Evolutionary conservation across 257 asterid species (phyloP).

Genomic region (Solanum sejunctum): DNA sequence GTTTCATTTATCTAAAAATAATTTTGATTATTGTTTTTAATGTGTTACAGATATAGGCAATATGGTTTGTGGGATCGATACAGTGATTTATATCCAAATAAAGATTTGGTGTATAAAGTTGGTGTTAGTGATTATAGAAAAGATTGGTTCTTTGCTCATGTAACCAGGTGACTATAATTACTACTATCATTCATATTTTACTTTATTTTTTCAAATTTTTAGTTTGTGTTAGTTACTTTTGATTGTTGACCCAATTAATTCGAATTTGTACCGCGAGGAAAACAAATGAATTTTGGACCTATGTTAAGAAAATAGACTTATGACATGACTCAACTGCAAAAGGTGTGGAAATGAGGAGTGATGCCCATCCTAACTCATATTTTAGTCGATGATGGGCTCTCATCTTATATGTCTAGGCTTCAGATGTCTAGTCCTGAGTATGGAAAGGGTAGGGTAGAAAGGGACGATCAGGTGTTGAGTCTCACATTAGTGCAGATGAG

Average conservation of each 20-base stretch:
- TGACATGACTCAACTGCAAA: neutral
- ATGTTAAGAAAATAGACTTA: neutral
- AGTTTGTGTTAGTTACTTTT: neutral
- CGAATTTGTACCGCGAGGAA: neutral
- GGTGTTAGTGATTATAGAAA: conserved; percentile 5
- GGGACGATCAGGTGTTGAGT: neutral
- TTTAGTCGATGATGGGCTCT: neutral
- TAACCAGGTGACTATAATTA: neutral
- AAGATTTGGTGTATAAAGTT: conserved; percentile 1
- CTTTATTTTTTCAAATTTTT: neutral
- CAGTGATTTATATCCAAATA: conserved; percentile 2
- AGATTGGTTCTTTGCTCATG: conserved; percentile 16
- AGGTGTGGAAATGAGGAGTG: neutral
- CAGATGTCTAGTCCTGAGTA: neutral
- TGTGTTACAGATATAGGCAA: conserved; percentile 2
- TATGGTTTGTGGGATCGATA: conserved; percentile 12
- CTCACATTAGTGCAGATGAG: neutral
- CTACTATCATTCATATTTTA: neutral
- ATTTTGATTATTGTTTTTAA: neutral
- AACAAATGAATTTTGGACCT: neutral
- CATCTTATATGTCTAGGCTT: neutral
- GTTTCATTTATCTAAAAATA: neutral
- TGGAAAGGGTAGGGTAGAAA: neutral
- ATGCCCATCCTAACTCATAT: neutral
- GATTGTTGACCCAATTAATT: neutral